phyloP scores from a whole-genome alignment of 352 stramenopile genomes.

The Pythium myriotylum region DNA sequence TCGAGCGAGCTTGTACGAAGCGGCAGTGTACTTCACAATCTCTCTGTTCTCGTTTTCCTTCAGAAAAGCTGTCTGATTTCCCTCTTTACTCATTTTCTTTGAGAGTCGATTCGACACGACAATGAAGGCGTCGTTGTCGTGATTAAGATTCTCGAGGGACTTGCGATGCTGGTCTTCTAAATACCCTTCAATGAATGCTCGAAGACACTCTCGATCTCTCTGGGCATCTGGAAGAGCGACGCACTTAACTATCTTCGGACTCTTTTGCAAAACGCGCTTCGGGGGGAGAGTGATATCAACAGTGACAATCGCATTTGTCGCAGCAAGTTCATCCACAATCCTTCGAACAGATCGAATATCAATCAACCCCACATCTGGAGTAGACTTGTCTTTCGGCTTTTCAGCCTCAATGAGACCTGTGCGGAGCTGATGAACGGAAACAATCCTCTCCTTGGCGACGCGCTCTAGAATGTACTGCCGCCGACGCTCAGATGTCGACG shows the following conservation, averaged over 20 bases:
- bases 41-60: constrained; percentile 42
- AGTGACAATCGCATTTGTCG: constrained; percentile 44
- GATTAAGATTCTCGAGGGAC: constrained; percentile 53
- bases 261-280: constrained; percentile 71
- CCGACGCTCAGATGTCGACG: constrained; percentile 56
- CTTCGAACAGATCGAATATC: constrained; percentile 71
- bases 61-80: constrained; percentile 18
- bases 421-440: constrained; percentile 70
- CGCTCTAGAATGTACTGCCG: constrained; percentile 61
- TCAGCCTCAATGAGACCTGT: constrained; percentile 57
- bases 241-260: constrained; percentile 64
- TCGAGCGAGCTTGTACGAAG: constrained; percentile 68
- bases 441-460: constrained; percentile 60
- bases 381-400: constrained; percentile 25
- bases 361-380: constrained; percentile 37
- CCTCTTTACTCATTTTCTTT: constrained; percentile 22
- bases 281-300: constrained; percentile 72
- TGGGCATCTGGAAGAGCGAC: constrained; percentile 61
- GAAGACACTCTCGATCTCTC: constrained; percentile 48
- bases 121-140: constrained; percentile 63
- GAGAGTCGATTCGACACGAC: constrained; percentile 53
- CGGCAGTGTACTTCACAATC: constrained; percentile 62
- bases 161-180: constrained; percentile 68
- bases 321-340: constrained; percentile 67
- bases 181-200: constrained; percentile 62